Evolutionary conservation across 2,329 filamentous ascomycete genomes (phyloP), one percentile per base, ranked within the genome.

Genomic region (Clathrospora elynae): DNA sequence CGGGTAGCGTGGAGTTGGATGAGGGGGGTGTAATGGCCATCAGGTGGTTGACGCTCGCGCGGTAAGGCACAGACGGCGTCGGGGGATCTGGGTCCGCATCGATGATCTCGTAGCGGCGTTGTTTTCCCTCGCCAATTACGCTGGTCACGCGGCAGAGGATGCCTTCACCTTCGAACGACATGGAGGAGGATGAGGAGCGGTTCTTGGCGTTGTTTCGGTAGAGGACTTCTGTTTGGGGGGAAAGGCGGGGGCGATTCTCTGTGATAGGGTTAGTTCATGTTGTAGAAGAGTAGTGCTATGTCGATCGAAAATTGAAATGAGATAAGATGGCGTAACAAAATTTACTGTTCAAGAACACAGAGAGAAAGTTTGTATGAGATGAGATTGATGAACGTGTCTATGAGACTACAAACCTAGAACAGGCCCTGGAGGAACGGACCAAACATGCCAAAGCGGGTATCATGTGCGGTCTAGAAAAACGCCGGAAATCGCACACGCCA

Each of bases 61-160:
- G 68, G 43, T 74, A 73, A 6, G 73, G 72, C 8, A 61, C 57
- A 2, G 62, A 59, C 2, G 71, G 71, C 9, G 62, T 62, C 1
- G 65, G 65, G 1, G 67, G 65, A 18, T 74, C 72, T 1, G 72
- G 71, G 40, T 78, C 76, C 8, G 72, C 68, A 51, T 78, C 76
- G 48, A 76, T 75, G 43, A 78, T 76, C 55, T 78, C 76, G 63
- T 78, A 78, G 46, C 75, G 74, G 16, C 76, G 73, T 55, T 78
- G 75, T 49, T 78, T 78, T 43, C 75, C 76, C 51, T 78, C 76
- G 44, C 76, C 76, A 17, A 78, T 77, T n/a, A 78, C 75, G 20
- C 66, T 66, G 4, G 76, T 78, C 29, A 78, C 73, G 39, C 71
- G 69, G 59, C 75, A 78, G 14, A 78, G 68, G 22, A 78, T 78